A percentile compares a stretch with the other conserved stretches of the same genome.
Conservation (phyloP, 2,329 filamentous ascomycete species). For the Elsinoe fawcettii region DNA sequence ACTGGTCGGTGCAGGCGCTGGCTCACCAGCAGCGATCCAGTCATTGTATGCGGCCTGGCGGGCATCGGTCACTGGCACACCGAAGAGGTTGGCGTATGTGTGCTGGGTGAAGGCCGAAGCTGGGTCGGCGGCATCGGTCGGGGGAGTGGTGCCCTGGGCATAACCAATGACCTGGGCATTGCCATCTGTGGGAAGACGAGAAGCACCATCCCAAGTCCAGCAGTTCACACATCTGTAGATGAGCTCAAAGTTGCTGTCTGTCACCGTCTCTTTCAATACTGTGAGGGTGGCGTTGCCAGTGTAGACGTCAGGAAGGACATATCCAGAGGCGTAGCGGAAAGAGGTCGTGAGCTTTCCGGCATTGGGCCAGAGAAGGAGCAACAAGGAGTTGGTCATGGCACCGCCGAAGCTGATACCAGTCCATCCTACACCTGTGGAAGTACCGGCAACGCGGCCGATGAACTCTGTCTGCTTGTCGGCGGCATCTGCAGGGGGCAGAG, state of each 20-base stretch:
- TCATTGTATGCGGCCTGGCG: slow-evolving; percentile 9
- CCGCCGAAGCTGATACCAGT: slow-evolving; percentile 51
- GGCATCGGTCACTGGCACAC: slow-evolving; percentile 22
- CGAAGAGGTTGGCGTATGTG: slow-evolving; percentile 9
- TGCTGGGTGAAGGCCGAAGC: slow-evolving; percentile 18
- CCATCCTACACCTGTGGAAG: slow-evolving; percentile 45
- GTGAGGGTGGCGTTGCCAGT: slow-evolving; percentile 55
- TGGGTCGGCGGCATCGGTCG: slow-evolving; percentile 4
- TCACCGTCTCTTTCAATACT: slow-evolving; percentile 52
- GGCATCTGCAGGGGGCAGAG: slow-evolving; percentile 32
- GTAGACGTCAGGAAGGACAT: slow-evolving; percentile 52
- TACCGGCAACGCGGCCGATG: slow-evolving; percentile 50
- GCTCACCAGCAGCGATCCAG: slow-evolving; percentile 33
- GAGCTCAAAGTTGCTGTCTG: slow-evolving; percentile 51
- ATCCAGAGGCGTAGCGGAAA: slow-evolving; percentile 48
- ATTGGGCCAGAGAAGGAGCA: slow-evolving; percentile 53
- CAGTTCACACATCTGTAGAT: slow-evolving; percentile 56
- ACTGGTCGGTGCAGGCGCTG: slow-evolving; percentile 48
- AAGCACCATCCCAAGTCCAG: slow-evolving; percentile 36
- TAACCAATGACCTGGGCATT: slow-evolving; percentile 13
- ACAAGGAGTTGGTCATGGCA: slow-evolving; percentile 51
- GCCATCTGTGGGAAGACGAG: slow-evolving; percentile 30
- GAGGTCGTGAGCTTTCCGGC: slow-evolving; percentile 48
- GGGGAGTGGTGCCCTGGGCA: slow-evolving; percentile 9
- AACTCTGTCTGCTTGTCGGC: slow-evolving; percentile 43